phyloP scores from a whole-genome alignment of 2,329 filamentous ascomycete genomes.

The Hirsutella minnesotensis region DNA sequence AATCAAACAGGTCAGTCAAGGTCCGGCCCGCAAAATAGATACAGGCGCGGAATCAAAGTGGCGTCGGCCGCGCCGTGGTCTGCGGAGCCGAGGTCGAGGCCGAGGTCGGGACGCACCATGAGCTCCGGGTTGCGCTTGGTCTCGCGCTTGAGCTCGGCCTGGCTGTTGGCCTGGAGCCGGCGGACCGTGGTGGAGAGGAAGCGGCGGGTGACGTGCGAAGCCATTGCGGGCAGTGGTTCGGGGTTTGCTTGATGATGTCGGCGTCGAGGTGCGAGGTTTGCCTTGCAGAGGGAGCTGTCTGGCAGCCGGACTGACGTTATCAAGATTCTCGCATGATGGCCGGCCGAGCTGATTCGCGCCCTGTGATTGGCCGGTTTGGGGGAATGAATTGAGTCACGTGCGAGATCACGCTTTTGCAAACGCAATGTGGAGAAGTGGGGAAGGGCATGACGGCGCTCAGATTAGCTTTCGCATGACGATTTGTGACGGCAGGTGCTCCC shows the following conservation, averaged over 20 bases:
- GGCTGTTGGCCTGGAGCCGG: conserved; percentile 32
- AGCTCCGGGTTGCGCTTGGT: conserved; percentile 41
- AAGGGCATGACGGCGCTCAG: too few species aligned
- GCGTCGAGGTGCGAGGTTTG: conserved; percentile 6
- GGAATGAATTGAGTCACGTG: not conserved
- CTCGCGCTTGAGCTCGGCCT: conserved; percentile 42
- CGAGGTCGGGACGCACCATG: conserved; percentile 25
- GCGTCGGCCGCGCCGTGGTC: not conserved
- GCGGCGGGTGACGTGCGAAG: conserved; percentile 43
- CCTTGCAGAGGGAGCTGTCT: conserved; percentile 3
- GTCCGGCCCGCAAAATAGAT: not conserved
- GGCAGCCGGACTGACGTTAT: conserved; percentile 1
- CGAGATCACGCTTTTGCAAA: not conserved
- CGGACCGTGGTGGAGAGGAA: conserved; percentile 43
- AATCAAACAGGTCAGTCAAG: not conserved
- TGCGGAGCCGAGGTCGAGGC: too few species aligned
- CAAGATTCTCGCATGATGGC: conserved; percentile 1
- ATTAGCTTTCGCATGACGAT: too few species aligned
- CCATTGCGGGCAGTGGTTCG: conserved; percentile 31
- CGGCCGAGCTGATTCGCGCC: not conserved
- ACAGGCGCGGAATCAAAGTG: not conserved
- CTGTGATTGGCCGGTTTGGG: not conserved
- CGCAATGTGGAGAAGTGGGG: not conserved
- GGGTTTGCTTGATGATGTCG: too few species aligned
- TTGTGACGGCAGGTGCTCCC: too few species aligned